phyloP scores from a whole-genome alignment of 305 asterid species.

The Solanum hybrid region DNA sequence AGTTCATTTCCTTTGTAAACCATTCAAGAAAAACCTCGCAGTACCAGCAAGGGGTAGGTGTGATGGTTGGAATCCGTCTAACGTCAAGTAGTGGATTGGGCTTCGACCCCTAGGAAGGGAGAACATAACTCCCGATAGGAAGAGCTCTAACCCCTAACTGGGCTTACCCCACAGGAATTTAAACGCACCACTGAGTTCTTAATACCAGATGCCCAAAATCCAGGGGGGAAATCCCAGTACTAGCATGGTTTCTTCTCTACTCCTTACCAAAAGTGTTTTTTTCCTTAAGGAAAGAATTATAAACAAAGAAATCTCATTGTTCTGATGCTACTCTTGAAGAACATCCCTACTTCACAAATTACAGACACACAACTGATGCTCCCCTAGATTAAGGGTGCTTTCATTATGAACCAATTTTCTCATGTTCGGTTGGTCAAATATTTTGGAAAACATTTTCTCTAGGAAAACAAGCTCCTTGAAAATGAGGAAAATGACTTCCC shows the following conservation, averaged over 20 bases:
- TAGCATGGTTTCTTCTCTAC: not conserved
- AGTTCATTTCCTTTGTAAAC: not conserved
- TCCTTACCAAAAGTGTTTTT: not conserved
- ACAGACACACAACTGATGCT: not conserved
- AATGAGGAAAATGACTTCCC: not conserved
- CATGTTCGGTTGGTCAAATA: not conserved
- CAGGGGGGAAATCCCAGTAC: not conserved
- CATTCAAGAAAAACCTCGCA: not conserved
- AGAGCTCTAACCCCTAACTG: not conserved
- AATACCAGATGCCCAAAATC: not conserved
- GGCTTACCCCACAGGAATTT: not conserved
- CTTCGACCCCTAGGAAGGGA: not conserved
- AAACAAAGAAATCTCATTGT: not conserved
- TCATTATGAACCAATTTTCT: not conserved
- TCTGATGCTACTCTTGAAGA: not conserved
- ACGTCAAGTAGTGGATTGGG: not conserved
- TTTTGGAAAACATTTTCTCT: not conserved
- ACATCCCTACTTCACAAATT: not conserved
- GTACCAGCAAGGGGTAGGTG: not conserved
- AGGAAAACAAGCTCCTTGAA: not conserved
- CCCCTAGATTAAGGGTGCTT: not conserved
- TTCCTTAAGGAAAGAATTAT: not conserved
- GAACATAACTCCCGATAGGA: not conserved
- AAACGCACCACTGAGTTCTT: not conserved
- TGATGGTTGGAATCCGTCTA: not conserved